Evolutionary conservation across 1,139 yeast genomes (phyloP).

Genomic region (Blastobotrys buckinghamii): DNA sequence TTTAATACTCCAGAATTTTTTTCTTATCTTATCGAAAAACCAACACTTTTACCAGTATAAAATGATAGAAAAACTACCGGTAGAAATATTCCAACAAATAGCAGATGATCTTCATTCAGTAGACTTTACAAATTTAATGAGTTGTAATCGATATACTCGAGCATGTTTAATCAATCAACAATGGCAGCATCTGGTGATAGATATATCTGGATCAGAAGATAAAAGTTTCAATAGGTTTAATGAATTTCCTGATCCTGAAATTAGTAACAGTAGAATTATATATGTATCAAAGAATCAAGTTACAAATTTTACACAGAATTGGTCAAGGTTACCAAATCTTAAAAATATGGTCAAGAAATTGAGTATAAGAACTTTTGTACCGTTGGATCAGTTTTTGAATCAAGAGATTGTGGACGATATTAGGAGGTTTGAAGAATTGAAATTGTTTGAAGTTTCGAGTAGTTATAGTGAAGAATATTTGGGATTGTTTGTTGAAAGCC

Average conservation of each 20-base stretch:
- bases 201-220: not conserved
- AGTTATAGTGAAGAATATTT: no score
- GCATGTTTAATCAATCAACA: conserved; percentile 2
- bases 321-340: not conserved
- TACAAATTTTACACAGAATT: not conserved
- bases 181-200: conserved; percentile 8
- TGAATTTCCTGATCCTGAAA: not conserved
- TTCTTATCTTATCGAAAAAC: no score
- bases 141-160: not conserved
- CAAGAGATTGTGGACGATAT: not conserved
- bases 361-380: not conserved
- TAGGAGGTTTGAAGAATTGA: no score
- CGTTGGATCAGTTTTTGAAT: no score
- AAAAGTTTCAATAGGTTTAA: not conserved
- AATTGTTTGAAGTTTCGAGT: no score
- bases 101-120: not conserved
- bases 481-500: no score
- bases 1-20: no score
- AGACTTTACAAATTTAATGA: conserved; percentile 1
- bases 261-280: not conserved
- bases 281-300: not conserved
- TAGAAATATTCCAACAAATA: conserved; percentile 6
- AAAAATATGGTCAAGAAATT: not conserved
- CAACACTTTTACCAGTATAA: no score
- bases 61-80: not conserved